Base-by-base conservation (phyloP, 2,329 filamentous ascomycete genomes). In the Phialophora verrucosa region DNA sequence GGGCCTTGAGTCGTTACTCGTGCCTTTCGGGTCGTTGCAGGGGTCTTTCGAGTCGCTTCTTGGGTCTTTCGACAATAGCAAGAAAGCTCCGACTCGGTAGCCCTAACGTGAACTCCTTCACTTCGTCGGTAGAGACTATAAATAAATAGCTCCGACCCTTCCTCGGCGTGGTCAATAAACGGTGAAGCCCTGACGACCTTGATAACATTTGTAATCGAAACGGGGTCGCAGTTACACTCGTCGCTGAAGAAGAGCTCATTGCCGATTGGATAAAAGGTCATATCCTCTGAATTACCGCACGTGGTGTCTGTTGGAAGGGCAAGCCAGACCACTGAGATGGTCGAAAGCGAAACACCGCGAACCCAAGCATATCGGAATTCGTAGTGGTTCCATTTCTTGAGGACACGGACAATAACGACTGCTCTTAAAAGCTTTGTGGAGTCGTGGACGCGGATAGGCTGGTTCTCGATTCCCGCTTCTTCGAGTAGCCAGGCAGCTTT, bases 221-320 rank as follows among this genome's bases (percentile, higher is more conserved):
- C 74, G 20, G 85, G 80, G 0, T 79, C 75, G 68, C 91, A 95
- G 0, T 88, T 90, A 77, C 92, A 94, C 65, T 93, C 87, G 59
- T 92, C 86, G 0, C 88, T 91, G 0, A 94, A 77, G 68, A 95
- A 95, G 0, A 95, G 76, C 76, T 96, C 91, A 59, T 93, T 91
- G 0, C 78, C 68, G 76, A 87, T 88, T 0, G 89, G 89, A 71
- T 94, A 96, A 10, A 63, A 63, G 4, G 49, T 47, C 2, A 83
- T 83, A 77, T 89, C 88, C 5, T 31, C 29, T 35, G 23, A n/a
- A 31, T 84, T 78, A 0, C 83, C 85, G 51, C 92, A 91, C 0
- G 89, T 85, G 0, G 92, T 95, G 62, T 95, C 89, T 0, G 82
- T 80, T 0, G 91, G 85, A 1, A 85, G 82, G 70, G 93, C 94